phyloP scores from a whole-genome alignment of 2,329 filamentous ascomycete species.

The Proliferodiscus dingleyae region DNA sequence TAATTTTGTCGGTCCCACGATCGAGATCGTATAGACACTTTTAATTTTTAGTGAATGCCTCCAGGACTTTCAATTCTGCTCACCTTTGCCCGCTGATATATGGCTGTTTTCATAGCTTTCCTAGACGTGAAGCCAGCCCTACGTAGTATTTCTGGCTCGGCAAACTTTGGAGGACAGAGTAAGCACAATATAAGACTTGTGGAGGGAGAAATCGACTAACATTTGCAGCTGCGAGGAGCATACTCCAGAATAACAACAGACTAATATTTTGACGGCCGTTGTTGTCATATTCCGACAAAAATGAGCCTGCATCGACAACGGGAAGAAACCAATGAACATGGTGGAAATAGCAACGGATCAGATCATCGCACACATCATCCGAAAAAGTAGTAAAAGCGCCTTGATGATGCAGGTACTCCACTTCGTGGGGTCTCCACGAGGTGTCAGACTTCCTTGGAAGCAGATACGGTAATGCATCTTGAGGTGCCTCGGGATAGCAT shows the following conservation, averaged over 20 bases:
- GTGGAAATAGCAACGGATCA: constrained; percentile 34
- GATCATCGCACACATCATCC: constrained; percentile 28
- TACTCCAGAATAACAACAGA: constrained; percentile 35
- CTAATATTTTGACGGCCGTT: constrained; percentile 29
- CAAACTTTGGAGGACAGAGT: constrained; percentile 7
- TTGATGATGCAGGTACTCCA: constrained; percentile 19
- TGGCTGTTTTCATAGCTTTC: constrained; percentile 34
- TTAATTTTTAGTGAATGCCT: not conserved
- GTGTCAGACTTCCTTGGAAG: constrained; percentile 5
- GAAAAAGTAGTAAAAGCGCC: constrained; percentile 33
- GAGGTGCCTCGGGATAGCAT: constrained; percentile 12
- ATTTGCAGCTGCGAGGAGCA: constrained; percentile 30
- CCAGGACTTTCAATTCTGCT: not conserved
- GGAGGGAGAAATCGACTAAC: constrained; percentile 22
- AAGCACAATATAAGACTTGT: not conserved
- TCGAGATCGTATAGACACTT: constrained; percentile 31
- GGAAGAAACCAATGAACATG: constrained; percentile 37
- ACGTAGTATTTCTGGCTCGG: constrained; percentile 9
- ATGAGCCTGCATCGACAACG: constrained; percentile 31
- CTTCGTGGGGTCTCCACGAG: constrained; percentile 12
- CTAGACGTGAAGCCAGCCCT: constrained; percentile 24
- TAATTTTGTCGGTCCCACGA: constrained; percentile 36
- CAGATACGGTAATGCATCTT: constrained; percentile 11
- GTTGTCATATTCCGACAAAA: constrained; percentile 28
- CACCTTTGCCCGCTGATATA: constrained; percentile 36